Base-by-base conservation (phyloP, 1,284 basidiomycete species). In the Austroboletus rostrupii region DNA sequence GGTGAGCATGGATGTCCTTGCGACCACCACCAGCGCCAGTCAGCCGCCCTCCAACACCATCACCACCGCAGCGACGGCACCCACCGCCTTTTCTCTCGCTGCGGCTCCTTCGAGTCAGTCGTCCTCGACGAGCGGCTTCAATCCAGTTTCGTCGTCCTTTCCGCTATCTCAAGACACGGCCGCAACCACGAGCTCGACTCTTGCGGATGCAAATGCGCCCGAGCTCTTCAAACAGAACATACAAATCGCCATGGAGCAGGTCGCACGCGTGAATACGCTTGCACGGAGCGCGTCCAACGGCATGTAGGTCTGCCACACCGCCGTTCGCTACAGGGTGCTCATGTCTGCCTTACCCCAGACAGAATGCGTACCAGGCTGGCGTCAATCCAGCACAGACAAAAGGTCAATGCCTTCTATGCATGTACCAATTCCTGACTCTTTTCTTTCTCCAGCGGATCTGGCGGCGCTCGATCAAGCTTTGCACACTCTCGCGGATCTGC, bases 211-310 rank as follows among this genome's bases (percentile, higher is more conserved):
- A 33, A 77, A 75, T 53, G 71, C 74, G n/a, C 71, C 74, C 0
- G 72, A 75, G 23, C 50, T 66, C 31, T 76, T 79, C 66, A 75
- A 70, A 50, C 72, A 76, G 33, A 73, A 74, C 57, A 60, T 76
- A 20, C 69, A 74, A 41, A 48, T 73, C 26, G 70, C 68, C 6
- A 68, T 72, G 47, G 65, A 65, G 12, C 70, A 72, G 5, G 62
- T 76, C 16, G 57, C 57, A 13, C 63, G 73, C 17, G 66, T 76
- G 9, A 72, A 73, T 48, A 54, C 57, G 1, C 62, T 74, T 14
- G 72, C 74, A 0, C 61, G 69, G 29, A 71, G 56, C 40, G 66
- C 71, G 12, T 56, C 75, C 43, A 59, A 61, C 17, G 70, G 69
- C 47, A 70, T 77, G 77, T 79, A 58, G 54, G 73, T 62, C 29